Evolutionary conservation across 441 rosid species (phyloP).

Genomic region (Erysimum pusillum): DNA sequence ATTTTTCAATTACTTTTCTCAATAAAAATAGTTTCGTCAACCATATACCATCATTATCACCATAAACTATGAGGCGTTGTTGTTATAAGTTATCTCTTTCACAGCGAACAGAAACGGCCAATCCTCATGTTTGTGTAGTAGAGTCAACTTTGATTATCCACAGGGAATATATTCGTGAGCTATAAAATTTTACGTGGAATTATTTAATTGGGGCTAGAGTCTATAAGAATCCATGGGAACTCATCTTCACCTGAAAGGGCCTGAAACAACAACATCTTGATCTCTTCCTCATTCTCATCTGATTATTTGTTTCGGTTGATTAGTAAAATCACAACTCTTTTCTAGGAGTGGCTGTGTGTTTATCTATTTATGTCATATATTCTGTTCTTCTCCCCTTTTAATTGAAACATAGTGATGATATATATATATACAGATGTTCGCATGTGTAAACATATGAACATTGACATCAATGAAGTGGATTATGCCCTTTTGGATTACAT

Average conservation of each 20-base stretch:
- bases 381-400: neutral
- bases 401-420: neutral
- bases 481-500: neutral
- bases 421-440: neutral
- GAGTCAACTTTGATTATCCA: slow-evolving; percentile 39
- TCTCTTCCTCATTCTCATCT: neutral
- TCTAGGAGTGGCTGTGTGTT: neutral
- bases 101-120: slow-evolving; percentile 12
- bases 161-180: slow-evolving; percentile 9
- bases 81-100: slow-evolving; percentile 11
- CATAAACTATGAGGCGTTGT: neutral
- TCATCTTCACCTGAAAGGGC: neutral
- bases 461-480: neutral
- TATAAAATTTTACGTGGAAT: slow-evolving; percentile 15
- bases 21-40: neutral
- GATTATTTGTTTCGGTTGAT: neutral
- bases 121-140: slow-evolving; percentile 22
- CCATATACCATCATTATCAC: slow-evolving; percentile 9
- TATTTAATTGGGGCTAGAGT: slow-evolving; percentile 15
- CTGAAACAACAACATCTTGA: neutral
- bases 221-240: neutral
- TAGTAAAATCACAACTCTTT: neutral
- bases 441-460: neutral
- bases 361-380: neutral
- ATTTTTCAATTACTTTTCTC: neutral